These are phyloP conservation scores for Emericellopsis atlantica DNA, from an alignment of 2,329 filamentous ascomycete genomes.

Conservation along the genomic window DNA sequence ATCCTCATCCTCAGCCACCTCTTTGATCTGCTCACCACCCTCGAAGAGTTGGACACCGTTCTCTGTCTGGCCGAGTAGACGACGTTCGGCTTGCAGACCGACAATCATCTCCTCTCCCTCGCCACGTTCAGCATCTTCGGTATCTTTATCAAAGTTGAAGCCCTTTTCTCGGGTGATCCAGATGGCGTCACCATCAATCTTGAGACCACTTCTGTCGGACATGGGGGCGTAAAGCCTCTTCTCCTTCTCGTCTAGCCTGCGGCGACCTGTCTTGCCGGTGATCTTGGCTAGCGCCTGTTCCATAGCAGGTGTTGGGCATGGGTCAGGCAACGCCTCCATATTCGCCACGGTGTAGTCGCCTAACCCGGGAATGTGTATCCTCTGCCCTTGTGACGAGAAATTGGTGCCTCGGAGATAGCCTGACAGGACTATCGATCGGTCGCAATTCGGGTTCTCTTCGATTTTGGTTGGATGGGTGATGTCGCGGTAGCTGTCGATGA, in stretches of 20 bases:
- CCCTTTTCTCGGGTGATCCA: constrained; percentile 67
- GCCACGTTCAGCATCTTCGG: constrained; percentile 63
- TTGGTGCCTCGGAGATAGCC: constrained; percentile 93
- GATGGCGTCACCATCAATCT: constrained; percentile 94
- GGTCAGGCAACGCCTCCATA: constrained; percentile 83
- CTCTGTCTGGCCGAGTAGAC: constrained; percentile 69
- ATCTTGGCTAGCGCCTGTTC: constrained; percentile 77
- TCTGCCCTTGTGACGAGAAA: constrained; percentile 72
- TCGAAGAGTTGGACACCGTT: constrained; percentile 78
- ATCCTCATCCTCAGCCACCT: constrained; percentile 39
- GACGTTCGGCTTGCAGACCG: constrained; percentile 70
- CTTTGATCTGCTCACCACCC: constrained; percentile 56
- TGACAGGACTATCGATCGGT: constrained; percentile 81
- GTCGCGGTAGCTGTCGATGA: constrained; percentile 91
- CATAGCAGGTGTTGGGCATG: constrained; percentile 86
- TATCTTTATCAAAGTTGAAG: constrained; percentile 61
- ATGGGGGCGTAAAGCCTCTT: constrained; percentile 94
- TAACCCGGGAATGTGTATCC: constrained; percentile 84
- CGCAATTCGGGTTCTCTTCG: constrained; percentile 79
- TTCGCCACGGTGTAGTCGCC: constrained; percentile 76
- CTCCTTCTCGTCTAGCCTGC: constrained; percentile 86
- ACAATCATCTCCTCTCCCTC: constrained; percentile 93
- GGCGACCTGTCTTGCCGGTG: constrained; percentile 67
- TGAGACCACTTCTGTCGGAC: constrained; percentile 91
- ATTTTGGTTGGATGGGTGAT: constrained; percentile 87